phyloP scores from a whole-genome alignment of 306 rosid species.

The Pyrus betulifolia region DNA sequence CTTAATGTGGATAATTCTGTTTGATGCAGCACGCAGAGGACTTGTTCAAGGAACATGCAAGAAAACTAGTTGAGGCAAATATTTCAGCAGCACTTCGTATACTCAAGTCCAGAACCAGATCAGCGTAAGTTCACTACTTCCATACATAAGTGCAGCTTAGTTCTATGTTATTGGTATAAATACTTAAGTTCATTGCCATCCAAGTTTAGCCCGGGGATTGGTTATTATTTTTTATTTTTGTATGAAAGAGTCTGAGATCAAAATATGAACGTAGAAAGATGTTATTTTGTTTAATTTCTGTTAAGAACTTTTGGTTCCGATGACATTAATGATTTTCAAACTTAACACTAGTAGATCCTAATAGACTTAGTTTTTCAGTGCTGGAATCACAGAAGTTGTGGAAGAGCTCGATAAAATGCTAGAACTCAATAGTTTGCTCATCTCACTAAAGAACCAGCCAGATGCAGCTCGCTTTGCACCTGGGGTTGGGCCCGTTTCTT shows the following conservation, averaged over 20 bases:
- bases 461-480: slow-evolving; percentile 69
- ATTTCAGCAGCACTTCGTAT: slow-evolving; percentile 52
- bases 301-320: not conserved
- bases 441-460: slow-evolving; percentile 69
- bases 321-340: not conserved
- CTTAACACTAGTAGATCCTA: slow-evolving; percentile 15
- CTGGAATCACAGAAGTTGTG: slow-evolving; percentile 52
- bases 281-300: not conserved
- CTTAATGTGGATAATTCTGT: slow-evolving; percentile 14
- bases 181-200: not conserved
- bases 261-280: not conserved
- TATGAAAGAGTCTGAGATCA: not conserved
- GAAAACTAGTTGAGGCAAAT: slow-evolving; percentile 78
- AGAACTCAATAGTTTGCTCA: slow-evolving; percentile 59
- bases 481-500: slow-evolving; percentile 83
- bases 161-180: not conserved
- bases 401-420: slow-evolving; percentile 64
- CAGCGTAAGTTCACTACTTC: slow-evolving; percentile 45
- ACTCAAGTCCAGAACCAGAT: slow-evolving; percentile 79
- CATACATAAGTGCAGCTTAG: not conserved
- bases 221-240: not conserved
- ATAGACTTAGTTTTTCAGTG: slow-evolving; percentile 43
- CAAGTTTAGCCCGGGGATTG: not conserved
- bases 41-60: slow-evolving; percentile 62
- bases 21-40: slow-evolving; percentile 66